Evolutionary conservation across 2,329 filamentous ascomycete genomes (phyloP).

Genomic region (Rugonectria rugulosa): DNA sequence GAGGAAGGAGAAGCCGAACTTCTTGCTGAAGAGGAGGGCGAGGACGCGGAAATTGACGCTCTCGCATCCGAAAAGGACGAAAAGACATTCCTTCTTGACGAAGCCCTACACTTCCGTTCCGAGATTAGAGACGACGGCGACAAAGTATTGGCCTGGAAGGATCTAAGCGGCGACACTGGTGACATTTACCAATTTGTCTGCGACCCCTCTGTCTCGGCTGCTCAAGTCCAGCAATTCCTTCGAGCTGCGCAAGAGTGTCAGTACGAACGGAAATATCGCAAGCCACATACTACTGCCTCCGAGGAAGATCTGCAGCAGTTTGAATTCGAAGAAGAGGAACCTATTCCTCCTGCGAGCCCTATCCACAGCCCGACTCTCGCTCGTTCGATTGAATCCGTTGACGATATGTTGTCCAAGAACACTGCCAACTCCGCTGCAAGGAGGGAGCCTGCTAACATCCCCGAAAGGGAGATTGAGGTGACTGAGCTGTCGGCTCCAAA

Average conservation of each 20-base stretch:
- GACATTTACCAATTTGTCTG: slow-evolving; percentile 99
- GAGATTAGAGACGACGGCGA: slow-evolving; percentile 82
- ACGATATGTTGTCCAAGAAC: slow-evolving; percentile 62
- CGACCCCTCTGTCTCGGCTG: slow-evolving; percentile 73
- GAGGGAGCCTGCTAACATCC: slow-evolving; percentile 47
- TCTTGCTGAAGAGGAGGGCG: slow-evolving; percentile 86
- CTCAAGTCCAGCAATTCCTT: slow-evolving; percentile 82
- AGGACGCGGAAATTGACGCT: slow-evolving; percentile 79
- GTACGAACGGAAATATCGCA: slow-evolving; percentile 94
- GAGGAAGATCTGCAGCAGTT: slow-evolving; percentile 84
- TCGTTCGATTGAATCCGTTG: slow-evolving; percentile 63
- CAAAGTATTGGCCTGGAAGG: slow-evolving; percentile 91
- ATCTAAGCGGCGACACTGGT: slow-evolving; percentile 89
- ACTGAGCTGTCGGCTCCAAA: slow-evolving; percentile 32
- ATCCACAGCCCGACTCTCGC: slow-evolving; percentile 65
- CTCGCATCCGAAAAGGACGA: slow-evolving; percentile 87
- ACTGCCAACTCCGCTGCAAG: slow-evolving; percentile 57
- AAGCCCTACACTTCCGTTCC: slow-evolving; percentile 85
- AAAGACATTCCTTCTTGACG: slow-evolving; percentile 95
- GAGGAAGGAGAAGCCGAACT: slow-evolving; percentile 97
- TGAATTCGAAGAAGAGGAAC: slow-evolving; percentile 72
- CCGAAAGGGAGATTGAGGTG: slow-evolving; percentile 43
- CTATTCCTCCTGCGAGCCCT: slow-evolving; percentile 70
- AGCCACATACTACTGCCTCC: slow-evolving; percentile 79
- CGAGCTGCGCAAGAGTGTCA: slow-evolving; percentile 89